Base-by-base conservation (phyloP, 2,329 filamentous ascomycete genomes). In the Colletotrichum tabaci region DNA sequence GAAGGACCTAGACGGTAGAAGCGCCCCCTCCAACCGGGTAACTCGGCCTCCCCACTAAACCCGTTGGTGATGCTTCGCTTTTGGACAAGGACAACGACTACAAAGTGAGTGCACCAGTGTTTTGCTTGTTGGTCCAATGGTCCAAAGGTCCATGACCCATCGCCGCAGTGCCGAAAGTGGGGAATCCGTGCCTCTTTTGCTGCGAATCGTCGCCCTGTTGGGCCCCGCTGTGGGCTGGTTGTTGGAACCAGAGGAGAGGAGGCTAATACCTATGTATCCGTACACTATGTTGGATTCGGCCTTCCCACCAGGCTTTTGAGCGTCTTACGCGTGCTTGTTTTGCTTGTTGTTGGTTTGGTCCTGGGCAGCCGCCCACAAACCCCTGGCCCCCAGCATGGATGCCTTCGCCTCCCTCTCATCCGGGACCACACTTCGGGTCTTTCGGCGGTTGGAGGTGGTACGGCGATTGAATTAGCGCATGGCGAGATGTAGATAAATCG, bases 121-220 rank as follows among this genome's bases (percentile, higher is more conserved):
- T 16, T 12, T 21, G 26, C 10, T 4, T 16, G 18, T 38, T 61
- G 26, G 44, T 26, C 30, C 8, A 35, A 38, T 38, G 35, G 10
- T 16, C 23, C 26, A 30, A 30, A 15, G 30, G 30, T 49, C 35
- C 15, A 10, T 50, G n/a, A 12, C 13, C 26, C 30, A 18, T 21
- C 42, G 60, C 35, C 58, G 64, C 63, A 71, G 30, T 67, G 57
- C 64, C 68, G 63, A 38, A 44, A 15, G 49, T 67, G 53, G 66
- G 44, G 46, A 13, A 38, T 38, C 52, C 35, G 18, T 38, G 10
- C 52, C 30, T 35, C 26, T 9, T 35, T 35, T 9, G 8, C 30
- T 8, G 8, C 30, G 30, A 35, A 35, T 35, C 18, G 26, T 26
- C 44, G 18, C 58, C 52, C 26, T 46, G 15, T 30, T 23, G 13